Conservation (phyloP, 1,139 yeast species). For the Debaryomyces singareniensis region DNA sequence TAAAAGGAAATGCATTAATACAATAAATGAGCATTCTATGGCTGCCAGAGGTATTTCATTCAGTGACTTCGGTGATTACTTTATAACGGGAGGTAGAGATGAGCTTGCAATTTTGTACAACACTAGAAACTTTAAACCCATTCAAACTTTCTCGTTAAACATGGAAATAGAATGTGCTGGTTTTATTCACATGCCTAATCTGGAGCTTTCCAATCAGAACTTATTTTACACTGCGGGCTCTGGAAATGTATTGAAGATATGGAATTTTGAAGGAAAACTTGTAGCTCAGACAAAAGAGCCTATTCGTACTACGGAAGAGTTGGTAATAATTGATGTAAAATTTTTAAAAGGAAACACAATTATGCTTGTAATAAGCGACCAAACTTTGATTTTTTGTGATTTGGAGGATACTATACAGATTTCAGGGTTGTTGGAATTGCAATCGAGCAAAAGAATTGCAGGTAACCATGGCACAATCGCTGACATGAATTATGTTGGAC, state of each 20-base stretch:
- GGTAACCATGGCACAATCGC: slow-evolving; percentile 97
- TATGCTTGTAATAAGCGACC: slow-evolving; percentile 67
- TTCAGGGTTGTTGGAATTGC: slow-evolving; percentile 26
- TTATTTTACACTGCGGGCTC: slow-evolving; percentile 78
- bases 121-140: slow-evolving; percentile 45
- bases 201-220: slow-evolving; percentile 21
- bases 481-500: slow-evolving; percentile 75
- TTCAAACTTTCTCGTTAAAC: slow-evolving; percentile 63
- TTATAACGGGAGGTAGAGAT: slow-evolving; percentile 88
- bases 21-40: slow-evolving; percentile 68
- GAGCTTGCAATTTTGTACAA: slow-evolving; percentile 64
- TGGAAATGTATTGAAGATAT: slow-evolving; percentile 55
- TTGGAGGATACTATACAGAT: slow-evolving; percentile 16
- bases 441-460: slow-evolving; percentile 54
- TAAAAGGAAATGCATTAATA: slow-evolving; percentile 58
- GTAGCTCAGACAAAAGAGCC: slow-evolving; percentile 46
- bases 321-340: slow-evolving; percentile 56
- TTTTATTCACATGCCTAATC: slow-evolving; percentile 29
- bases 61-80: slow-evolving; percentile 40
- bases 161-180: slow-evolving; percentile 84
- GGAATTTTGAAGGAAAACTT: slow-evolving; percentile 43
- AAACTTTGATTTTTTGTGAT: slow-evolving; percentile 60
- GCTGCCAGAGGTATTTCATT: slow-evolving; percentile 87
- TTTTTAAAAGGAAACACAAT: slow-evolving; percentile 18
- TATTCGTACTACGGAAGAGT: slow-evolving; percentile 57